Conservation (phyloP, 1,284 basidiomycete species). For the Ganoderma sinense region DNA sequence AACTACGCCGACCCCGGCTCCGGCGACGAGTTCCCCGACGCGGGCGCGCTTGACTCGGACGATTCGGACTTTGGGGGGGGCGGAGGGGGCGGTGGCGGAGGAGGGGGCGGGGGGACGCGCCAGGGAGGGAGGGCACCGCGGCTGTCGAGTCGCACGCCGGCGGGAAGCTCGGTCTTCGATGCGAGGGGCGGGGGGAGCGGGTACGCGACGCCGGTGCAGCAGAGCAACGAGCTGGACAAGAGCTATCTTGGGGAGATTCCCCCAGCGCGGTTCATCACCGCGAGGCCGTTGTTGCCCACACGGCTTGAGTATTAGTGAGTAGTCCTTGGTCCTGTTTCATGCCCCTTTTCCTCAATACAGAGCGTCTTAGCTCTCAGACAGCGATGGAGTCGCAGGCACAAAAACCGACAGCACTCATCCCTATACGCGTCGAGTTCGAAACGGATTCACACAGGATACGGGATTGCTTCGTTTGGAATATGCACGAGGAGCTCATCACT, state of each 20-base stretch:
- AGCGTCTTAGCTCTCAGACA: constrained; percentile 62
- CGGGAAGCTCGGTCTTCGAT: constrained; percentile 45
- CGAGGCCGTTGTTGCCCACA: constrained; percentile 65
- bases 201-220: constrained; percentile 21
- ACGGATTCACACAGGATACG: constrained; percentile 91
- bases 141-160: constrained; percentile 45
- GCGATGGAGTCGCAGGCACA: constrained; percentile 71
- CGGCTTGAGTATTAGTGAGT: constrained; percentile 60
- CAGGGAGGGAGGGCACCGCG: constrained; percentile 49
- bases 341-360: neutral
- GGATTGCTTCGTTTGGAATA: constrained; percentile 97
- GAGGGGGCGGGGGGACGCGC: constrained; percentile 56
- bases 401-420: constrained; percentile 78
- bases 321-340: neutral
- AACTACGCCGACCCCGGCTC: constrained; percentile 92
- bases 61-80: constrained; percentile 71
- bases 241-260: constrained; percentile 91
- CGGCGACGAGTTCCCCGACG: constrained; percentile 81
- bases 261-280: constrained; percentile 79
- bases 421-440: constrained; percentile 95
- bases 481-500: constrained; percentile 82
- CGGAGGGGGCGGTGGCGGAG: constrained; percentile 42
- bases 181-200: constrained; percentile 25
- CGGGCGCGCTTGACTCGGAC: constrained; percentile 80
- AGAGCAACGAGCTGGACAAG: constrained; percentile 72